Evolutionary conservation across 2,329 filamentous ascomycete genomes (phyloP).

Genomic region (Pochonia chlamydosporia): DNA sequence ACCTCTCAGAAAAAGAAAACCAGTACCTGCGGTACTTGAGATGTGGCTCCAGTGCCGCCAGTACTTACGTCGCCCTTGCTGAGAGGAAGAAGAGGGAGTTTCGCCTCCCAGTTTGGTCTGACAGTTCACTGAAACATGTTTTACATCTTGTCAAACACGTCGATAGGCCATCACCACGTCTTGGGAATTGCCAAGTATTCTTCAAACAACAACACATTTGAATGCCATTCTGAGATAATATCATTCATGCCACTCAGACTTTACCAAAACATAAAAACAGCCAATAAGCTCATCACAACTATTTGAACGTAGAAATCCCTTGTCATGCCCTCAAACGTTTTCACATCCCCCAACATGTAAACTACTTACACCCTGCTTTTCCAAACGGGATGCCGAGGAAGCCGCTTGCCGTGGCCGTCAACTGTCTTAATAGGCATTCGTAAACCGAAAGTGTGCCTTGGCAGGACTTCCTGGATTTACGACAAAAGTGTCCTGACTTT

Average conservation of each 20-base stretch:
- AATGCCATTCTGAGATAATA: constrained; percentile 1
- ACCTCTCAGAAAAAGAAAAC: too few relatives aligned
- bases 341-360: not conserved
- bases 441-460: not conserved
- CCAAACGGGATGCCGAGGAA: too few relatives aligned
- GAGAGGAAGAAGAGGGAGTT: too few relatives aligned
- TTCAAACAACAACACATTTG: not conserved
- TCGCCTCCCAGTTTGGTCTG: too few relatives aligned
- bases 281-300: not conserved
- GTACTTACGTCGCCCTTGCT: too few relatives aligned
- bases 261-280: not conserved
- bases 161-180: too few relatives aligned
- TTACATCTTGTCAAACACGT: not conserved
- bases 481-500: not conserved
- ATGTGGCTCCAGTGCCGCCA: too few relatives aligned
- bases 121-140: too few relatives aligned
- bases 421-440: too few relatives aligned
- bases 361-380: not conserved
- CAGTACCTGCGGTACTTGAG: too few relatives aligned
- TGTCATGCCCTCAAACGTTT: not conserved
- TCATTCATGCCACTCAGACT: not conserved
- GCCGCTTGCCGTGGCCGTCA: too few relatives aligned
- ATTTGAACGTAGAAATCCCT: not conserved
- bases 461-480: not conserved
- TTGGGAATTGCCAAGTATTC: not conserved